Evolutionary conservation across 2,329 filamentous ascomycete genomes (phyloP), one percentile per base, ranked within the genome.

Genomic region (Pyrenophora graminea): DNA sequence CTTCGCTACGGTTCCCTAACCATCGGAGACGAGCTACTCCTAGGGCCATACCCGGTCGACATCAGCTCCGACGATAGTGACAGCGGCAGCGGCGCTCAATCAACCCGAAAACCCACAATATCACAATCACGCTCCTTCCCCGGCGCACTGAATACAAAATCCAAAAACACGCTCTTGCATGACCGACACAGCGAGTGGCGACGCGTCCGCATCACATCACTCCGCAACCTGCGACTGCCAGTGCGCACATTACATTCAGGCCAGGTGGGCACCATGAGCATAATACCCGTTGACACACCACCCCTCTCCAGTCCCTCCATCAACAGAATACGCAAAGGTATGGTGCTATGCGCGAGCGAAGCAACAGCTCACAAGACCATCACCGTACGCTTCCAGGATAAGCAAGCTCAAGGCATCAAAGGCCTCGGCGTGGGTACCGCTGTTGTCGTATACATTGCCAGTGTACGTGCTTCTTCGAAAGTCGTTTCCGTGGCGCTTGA

Each of bases 211-310:
- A 85, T 97, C 45, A 86, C 90, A 38, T 97, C 92, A 62, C 86
- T 97, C 37, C 87, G 93, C 18, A 96, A 96, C 62, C 79, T 99
- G 7, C 85, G 93, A 4, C 79, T 97, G 3, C 90, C 93, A 0
- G 91, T 97, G 0, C 84, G 85, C 39, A 84, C 82, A 0, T 80
- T 97, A 6, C 81, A 86, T 43, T 81, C 86, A 13, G 91, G 90
- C 8, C 93, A 99, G 73, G 91, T 93, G 5, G 94, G 93, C 1
- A 97, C 92, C 0, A 82, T 99, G 46, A 93, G 92, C 0, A 78
- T 97, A 43, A 81, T 88, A 2, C 80, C 74, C 3, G 36, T 70
- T 2, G 61, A 66, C 32, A 57, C 58, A 21, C 53, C 58, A 21
- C 53, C 62, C 3, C 65, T 69, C 30, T 55, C 59, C 12, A 70